These are phyloP conservation scores for Trypanosoma platydactyli DNA, from an alignment of 208 protist genomes.

Conservation along the genomic window DNA sequence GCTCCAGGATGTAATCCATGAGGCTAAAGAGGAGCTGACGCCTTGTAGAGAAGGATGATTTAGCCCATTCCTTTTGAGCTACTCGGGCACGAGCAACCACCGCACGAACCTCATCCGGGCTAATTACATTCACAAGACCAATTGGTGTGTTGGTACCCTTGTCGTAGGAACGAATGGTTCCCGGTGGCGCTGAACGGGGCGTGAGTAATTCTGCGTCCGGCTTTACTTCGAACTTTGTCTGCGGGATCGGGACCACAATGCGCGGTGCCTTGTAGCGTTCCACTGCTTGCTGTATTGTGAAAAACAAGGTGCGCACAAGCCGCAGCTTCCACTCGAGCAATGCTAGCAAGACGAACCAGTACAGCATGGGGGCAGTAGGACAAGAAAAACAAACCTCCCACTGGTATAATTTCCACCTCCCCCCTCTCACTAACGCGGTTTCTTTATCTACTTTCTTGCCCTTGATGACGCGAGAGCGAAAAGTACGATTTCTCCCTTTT, in stretches of 20 bases:
- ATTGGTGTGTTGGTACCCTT: constrained; percentile 86
- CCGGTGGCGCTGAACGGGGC: constrained; percentile 63
- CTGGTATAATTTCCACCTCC: not conserved
- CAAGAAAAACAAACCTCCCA: constrained; percentile 8
- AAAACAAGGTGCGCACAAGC: constrained; percentile 46
- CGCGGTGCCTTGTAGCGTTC: constrained; percentile 82
- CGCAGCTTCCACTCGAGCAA: constrained; percentile 60
- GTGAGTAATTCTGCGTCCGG: constrained; percentile 59
- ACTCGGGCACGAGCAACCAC: constrained; percentile 62
- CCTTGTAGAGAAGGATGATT: constrained; percentile 85
- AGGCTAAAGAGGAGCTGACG: constrained; percentile 81
- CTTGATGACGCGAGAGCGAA: too few relatives aligned
- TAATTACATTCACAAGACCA: constrained; percentile 68
- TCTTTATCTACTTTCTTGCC: too few relatives aligned
- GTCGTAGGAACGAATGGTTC: constrained; percentile 88
- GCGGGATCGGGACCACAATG: constrained; percentile 69
- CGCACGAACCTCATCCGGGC: constrained; percentile 67
- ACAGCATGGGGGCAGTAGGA: constrained; percentile 10
- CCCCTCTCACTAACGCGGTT: too few relatives aligned
- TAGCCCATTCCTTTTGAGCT: constrained; percentile 80
- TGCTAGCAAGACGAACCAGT: constrained; percentile 6
- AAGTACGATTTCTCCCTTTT: constrained; percentile 43
- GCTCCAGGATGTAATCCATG: constrained; percentile 84
- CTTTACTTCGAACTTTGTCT: constrained; percentile 46
- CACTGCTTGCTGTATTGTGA: constrained; percentile 41